Conservation (phyloP, 345 rosid species). For the Mercurialis annua region DNA sequence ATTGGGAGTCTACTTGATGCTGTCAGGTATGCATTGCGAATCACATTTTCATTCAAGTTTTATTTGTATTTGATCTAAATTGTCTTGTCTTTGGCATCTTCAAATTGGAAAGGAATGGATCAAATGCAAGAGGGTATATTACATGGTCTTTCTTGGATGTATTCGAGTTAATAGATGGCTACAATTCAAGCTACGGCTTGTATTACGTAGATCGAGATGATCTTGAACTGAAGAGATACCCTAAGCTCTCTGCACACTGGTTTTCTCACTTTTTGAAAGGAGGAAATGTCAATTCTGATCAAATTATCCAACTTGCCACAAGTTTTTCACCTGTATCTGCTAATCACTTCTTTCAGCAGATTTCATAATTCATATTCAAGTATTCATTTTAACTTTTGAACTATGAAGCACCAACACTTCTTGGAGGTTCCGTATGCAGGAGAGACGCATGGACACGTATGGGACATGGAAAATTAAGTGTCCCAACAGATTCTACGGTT, state of each 20-base stretch:
- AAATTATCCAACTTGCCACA: conserved; percentile 13
- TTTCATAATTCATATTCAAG: too few relatives aligned
- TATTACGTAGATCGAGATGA: conserved; percentile 45
- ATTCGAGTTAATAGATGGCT: conserved; percentile 40
- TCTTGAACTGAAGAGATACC: conserved; percentile 37
- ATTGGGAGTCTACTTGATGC: conserved; percentile 43
- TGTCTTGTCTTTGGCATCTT: neutral
- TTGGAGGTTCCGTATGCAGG: too few relatives aligned
- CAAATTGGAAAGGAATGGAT: conserved; percentile 39
- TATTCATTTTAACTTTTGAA: too few relatives aligned
- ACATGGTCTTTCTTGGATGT: conserved; percentile 46
- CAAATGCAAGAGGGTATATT: conserved; percentile 44
- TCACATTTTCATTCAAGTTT: neutral
- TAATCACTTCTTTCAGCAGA: neutral
- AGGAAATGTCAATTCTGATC: conserved; percentile 15
- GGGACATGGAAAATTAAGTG: too few relatives aligned
- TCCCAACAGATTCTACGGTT: too few relatives aligned
- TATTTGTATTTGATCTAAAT: neutral
- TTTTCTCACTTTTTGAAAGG: conserved; percentile 43
- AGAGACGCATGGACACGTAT: too few relatives aligned
- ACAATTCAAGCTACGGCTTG: conserved; percentile 36
- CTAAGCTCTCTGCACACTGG: conserved; percentile 59
- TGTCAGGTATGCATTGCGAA: conserved; percentile 33
- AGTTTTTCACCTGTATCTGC: neutral
- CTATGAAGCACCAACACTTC: too few relatives aligned